Evolutionary conservation across 2,329 filamentous ascomycete species (phyloP), one percentile per base, ranked within the genome.

Genomic region (Leptodontidium sp.): DNA sequence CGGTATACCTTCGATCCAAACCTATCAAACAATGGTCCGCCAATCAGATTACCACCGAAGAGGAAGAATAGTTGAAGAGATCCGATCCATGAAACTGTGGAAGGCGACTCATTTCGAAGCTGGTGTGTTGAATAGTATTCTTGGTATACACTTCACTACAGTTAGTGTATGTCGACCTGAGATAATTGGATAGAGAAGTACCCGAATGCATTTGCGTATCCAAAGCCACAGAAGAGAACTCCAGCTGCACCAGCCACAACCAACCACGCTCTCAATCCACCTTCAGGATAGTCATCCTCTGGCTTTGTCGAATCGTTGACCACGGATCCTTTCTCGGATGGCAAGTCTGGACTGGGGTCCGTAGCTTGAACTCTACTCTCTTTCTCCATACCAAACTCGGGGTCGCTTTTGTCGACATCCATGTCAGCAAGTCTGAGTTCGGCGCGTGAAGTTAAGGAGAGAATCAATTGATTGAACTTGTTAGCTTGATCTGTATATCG

Each of bases 1-100:
- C 9, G n/a, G 63, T 38, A 5, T 66, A 74, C 74, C 38, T 84
- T 84, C 0, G 89, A 87, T 8, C 91, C 90, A 69, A 87, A 86
- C 65, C 81, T 85, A 75, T 93, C 91, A 72, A 85, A 91, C 0
- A 90, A 59, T 29, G 85, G 87, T 1, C 90, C 90, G 0, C 76
- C 72, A 17, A 90, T 83, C 7, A 91, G 74, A 0, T 87, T 87
- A 72, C 84, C 73, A 2, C 75, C 72, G 45, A 79, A 76, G 78
- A 90, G 82, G 71, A 87, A 82, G 74, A 85, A 86, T 24, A 83
- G 79, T 67, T 88, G 83, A 0, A 88, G 74, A 0, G 87, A 87
- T 0, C 86, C 83, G 53, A 90, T 89, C 88, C 87, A 90, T 17
- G 87, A 81, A 26, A 90, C 82, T 0, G 83, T 83, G 50, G 85